These are phyloP conservation scores for Artemisia tridentata DNA, from an alignment of 129 eudicot genomes.

Conservation along the genomic window DNA sequence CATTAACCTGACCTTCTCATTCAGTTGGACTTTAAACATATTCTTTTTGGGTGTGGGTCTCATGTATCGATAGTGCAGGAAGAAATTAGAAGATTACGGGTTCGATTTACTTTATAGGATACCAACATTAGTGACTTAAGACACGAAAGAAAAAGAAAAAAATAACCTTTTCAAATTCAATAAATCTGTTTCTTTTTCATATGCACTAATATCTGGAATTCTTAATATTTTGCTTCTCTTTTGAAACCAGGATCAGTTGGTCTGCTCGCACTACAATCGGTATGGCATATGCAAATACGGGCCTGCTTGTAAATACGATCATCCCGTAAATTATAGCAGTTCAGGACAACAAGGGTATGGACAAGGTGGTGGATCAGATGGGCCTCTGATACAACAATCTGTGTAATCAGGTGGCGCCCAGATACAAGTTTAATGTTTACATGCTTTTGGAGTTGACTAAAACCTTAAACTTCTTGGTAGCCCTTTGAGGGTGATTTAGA, in stretches of 20 bases:
- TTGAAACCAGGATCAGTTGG: conserved; percentile 58
- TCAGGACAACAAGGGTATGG: conserved; percentile 23
- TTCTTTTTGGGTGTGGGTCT: neutral
- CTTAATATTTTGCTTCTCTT: conserved; percentile 6
- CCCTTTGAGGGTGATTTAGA: conserved; percentile 26
- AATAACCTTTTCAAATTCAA: no score
- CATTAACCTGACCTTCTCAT: neutral
- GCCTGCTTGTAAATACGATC: conserved; percentile 83
- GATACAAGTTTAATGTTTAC: conserved; percentile 25
- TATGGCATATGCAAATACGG: conserved; percentile 95
- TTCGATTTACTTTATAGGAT: neutral
- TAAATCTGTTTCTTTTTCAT: neutral
- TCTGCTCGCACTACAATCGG: conserved; percentile 76
- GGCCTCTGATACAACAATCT: conserved; percentile 35
- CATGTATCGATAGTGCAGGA: neutral
- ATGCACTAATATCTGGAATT: conserved; percentile 1
- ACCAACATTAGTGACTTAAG: no score
- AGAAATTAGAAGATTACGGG: conserved; percentile 7
- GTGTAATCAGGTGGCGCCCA: conserved; percentile 30
- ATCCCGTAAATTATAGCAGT: conserved; percentile 50
- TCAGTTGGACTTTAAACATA: neutral
- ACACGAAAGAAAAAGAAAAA: no score
- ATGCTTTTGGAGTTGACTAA: conserved; percentile 28
- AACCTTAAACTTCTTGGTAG: conserved; percentile 18
- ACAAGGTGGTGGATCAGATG: conserved; percentile 36